Base-by-base conservation (phyloP, 176 grass and related monocot genomes). In the Avena sativa region DNA sequence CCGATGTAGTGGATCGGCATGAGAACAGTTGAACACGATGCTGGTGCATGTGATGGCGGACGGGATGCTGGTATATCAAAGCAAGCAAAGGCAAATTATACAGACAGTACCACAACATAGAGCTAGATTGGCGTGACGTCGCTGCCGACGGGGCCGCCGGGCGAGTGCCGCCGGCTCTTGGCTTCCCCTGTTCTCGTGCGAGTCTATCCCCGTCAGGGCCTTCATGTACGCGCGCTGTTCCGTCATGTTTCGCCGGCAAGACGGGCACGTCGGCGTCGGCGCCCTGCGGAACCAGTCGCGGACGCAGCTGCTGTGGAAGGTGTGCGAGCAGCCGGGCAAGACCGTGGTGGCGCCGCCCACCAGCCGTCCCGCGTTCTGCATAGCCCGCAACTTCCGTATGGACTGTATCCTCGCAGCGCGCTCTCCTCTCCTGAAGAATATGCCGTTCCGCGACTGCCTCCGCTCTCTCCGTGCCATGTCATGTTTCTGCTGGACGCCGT, bases 1-100 rank as follows among this genome's bases (percentile, higher is more conserved):
- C 95, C 89, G 6, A 71, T 95, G 62, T 78, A 83, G n/a, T 98
- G 93, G 95, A 92, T 93, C 69, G 93, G 95, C 69, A 98, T 88
- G 95, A 23, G 23, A 23, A 23, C 23, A 23, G 23, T 23, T 23
- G 23, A 23, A 23, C 23, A 23, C 23, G 23, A 23, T 23, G 23
- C 23, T 23, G 23, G 23, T 23, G 23, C 23, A 23, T 23, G 23
- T 23, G 23, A 23, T 23, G 23, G 23, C 23, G 23, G 95, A 98
- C 49, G 93, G 93, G 3, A 95, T 95, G 95, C 91, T 98, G 1
- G 93, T 98, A 20, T 60, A 60, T 48, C 46, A 48, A 48, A 48
- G 8, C 46, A 48, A 48, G 46, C 46, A 9, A 48, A 8, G 4
- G 43, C 43, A 46, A 46, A 48, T 48, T 48, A 48, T 9, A 48